Evolutionary conservation across 106 monocot species (phyloP).

Genomic region (Acanthochlamys bracteata): DNA sequence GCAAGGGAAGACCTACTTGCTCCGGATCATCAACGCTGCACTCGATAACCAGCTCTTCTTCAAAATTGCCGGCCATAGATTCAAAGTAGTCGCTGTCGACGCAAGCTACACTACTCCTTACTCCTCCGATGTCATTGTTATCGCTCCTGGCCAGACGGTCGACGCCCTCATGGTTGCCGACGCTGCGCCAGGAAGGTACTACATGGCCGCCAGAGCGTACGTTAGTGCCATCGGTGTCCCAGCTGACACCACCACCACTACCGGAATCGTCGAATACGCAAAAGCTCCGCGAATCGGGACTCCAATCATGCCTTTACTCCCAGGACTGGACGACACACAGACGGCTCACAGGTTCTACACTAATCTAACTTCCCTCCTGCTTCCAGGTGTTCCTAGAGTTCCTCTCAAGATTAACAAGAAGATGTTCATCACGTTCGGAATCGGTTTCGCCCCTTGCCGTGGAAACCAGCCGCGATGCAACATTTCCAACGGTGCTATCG

Average conservation of each 20-base stretch:
- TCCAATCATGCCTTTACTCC: slow-evolving; percentile 43
- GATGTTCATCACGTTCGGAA: slow-evolving; percentile 67
- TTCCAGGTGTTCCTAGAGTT: slow-evolving; percentile 21
- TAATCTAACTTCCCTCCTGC: slow-evolving; percentile 24
- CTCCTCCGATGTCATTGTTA: slow-evolving; percentile 45
- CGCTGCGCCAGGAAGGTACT: slow-evolving; percentile 36
- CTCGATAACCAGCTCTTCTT: slow-evolving; percentile 74
- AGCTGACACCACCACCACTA: slow-evolving; percentile 51
- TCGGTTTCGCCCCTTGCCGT: slow-evolving; percentile 32
- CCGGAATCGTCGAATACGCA: slow-evolving; percentile 40
- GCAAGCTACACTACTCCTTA: slow-evolving; percentile 66
- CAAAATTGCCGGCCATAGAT: slow-evolving; percentile 58
- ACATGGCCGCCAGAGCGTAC: slow-evolving; percentile 62
- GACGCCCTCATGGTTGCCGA: slow-evolving; percentile 60
- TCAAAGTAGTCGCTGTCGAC: slow-evolving; percentile 74
- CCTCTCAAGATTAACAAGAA: slow-evolving; percentile 47
- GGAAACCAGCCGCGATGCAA: slow-evolving; percentile 19
- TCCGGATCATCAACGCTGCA: slow-evolving; percentile 83
- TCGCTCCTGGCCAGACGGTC: slow-evolving; percentile 75
- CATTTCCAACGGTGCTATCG: slow-evolving; percentile 3
- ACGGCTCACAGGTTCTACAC: slow-evolving; percentile 62
- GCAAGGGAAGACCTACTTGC: slow-evolving; percentile 49
- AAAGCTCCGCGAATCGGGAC: not conserved
- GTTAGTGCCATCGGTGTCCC: slow-evolving; percentile 1
- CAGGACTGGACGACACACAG: slow-evolving; percentile 40